Conservation (phyloP, 768 basidiomycete genomes). For the Boletus reticuloceps region DNA sequence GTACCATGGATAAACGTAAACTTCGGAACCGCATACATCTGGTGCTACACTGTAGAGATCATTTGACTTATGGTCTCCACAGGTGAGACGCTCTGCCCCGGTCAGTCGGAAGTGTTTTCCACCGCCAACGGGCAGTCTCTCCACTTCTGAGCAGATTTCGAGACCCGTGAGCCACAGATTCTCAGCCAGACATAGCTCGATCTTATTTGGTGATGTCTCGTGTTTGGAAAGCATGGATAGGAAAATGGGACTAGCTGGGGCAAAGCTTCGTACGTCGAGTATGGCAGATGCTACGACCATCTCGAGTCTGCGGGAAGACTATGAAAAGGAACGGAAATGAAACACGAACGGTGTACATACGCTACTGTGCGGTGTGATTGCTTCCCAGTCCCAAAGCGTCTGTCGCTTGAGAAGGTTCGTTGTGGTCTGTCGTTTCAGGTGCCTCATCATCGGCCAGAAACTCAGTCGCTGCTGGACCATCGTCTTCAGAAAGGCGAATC, state of each 20-base stretch:
- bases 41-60: background rate
- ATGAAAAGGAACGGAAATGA: background rate
- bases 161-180: background rate
- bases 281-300: background rate
- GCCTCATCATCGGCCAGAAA: slow-evolving; percentile 59
- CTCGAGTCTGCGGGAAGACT: background rate
- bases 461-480: slow-evolving; percentile 66
- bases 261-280: background rate
- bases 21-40: background rate
- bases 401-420: slow-evolving; percentile 21
- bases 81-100: background rate
- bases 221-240: background rate
- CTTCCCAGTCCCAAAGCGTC: slow-evolving; percentile 2
- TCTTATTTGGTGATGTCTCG: background rate
- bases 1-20: background rate
- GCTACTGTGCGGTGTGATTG: slow-evolving; percentile 1
- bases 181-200: background rate
- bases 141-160: background rate
- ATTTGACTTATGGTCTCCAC: background rate
- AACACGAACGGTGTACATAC: background rate
- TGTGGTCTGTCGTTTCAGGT: slow-evolving; percentile 36
- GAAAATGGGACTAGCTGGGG: background rate
- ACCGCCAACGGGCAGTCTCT: background rate
- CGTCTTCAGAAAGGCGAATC: slow-evolving; percentile 68
- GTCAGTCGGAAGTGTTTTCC: background rate